Evolutionary conservation across 2,329 filamentous ascomycete species (phyloP), one percentile per base, ranked within the genome.

Genomic region (Sclerotinia glacialis): DNA sequence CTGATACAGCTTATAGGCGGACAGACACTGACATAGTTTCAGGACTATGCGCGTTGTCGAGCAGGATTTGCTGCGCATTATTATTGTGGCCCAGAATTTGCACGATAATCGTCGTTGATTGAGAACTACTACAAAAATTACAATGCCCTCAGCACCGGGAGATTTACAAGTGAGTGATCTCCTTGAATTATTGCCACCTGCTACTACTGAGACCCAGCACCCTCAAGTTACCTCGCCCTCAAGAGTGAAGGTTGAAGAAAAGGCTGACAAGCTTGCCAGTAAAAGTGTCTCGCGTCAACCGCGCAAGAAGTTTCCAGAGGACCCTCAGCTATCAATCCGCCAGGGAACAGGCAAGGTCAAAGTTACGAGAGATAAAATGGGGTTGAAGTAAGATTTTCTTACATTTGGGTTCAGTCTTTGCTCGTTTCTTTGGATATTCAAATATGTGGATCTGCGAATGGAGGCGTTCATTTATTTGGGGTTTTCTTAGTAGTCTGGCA

Each of bases 1-100:
- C 9, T 12, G 28, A 1, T 14, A 9, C 1, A 34, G 8, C 34
- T 1, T 3, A 14, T 11, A 5, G 2, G 18, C 2, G 11, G n/a
- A 34, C 34, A 34, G n/a, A 34, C 34, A 34, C 42, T 60, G 8
- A 60, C 8, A 12, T 60, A 2, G 7, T 12, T 16, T 4, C 14
- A 60, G 56, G 8, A 2, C 28, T 0, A 60, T 60, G 42, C 12
- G 8, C 0, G 21, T 60, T 26, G 9, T 60, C 0, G 21, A 60
- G 14, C 44, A 60, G n/a, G 56, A 60, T n/a, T 23, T 60, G 21
- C 2, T 49, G 44, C 56, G 56, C 4, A 60, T 14, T 3, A 47
- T 26, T 18, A 1, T 12, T 37, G 6, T 37, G 16, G 28, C 49
- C 1, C 9, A 37, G 7, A 23, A 26, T 12, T 18, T 60, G 11